A percentile compares a stretch with the other conserved stretches of the same genome.
These are phyloP conservation scores for Didymella glomerata DNA, from an alignment of 2,329 filamentous ascomycete species.

Conservation along the genomic window DNA sequence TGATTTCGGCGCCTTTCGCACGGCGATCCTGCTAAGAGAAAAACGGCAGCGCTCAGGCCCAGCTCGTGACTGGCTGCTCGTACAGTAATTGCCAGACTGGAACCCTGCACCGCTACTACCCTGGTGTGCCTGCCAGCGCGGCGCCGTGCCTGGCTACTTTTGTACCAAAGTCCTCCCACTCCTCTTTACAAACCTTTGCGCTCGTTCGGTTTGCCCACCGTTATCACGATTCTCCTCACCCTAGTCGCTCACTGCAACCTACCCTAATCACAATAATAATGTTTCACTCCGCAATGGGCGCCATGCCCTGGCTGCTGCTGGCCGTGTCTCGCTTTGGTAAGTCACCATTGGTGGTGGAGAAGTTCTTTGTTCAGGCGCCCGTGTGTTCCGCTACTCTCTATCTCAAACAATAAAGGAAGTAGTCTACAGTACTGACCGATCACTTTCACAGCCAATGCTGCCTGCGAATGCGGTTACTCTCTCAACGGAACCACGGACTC, in stretches of 20 bases:
- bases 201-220: slow-evolving; percentile 28
- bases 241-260: slow-evolving; percentile 34
- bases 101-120: slow-evolving; percentile 20
- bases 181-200: slow-evolving; percentile 23
- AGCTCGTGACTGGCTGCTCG: slow-evolving; percentile 22
- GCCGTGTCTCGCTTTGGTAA: slow-evolving; percentile 44
- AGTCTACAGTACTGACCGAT: slow-evolving; percentile 20
- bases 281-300: slow-evolving; percentile 31
- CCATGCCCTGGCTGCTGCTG: slow-evolving; percentile 42
- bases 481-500: slow-evolving; percentile 57
- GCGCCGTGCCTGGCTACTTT: slow-evolving; percentile 17
- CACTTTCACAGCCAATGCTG: slow-evolving; percentile 50
- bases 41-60: slow-evolving; percentile 22
- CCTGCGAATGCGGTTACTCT: slow-evolving; percentile 78
- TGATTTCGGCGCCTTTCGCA: slow-evolving; percentile 9
- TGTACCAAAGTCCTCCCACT: slow-evolving; percentile 19
- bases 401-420: background rate
- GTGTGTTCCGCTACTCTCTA: slow-evolving; percentile 1
- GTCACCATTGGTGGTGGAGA: slow-evolving; percentile 20
- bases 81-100: slow-evolving; percentile 21
- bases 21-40: slow-evolving; percentile 18
- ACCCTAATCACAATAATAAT: slow-evolving; percentile 29
- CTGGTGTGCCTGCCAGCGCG: slow-evolving; percentile 18
- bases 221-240: slow-evolving; percentile 21
- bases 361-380: background rate